phyloP scores from a whole-genome alignment of 768 basidiomycete species.

The Boletus reticulatus region DNA sequence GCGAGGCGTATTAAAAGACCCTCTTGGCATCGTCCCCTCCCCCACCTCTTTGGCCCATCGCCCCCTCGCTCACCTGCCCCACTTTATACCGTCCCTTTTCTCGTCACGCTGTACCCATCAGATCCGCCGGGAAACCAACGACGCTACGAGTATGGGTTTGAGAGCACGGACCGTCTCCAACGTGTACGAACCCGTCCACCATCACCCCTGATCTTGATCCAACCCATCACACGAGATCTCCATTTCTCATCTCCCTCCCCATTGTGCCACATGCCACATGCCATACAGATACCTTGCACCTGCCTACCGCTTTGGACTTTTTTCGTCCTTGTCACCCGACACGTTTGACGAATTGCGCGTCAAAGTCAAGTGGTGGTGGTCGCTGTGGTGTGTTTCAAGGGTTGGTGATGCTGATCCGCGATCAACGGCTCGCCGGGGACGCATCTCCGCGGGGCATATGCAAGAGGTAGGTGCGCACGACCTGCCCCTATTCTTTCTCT shows the following conservation, averaged over 20 bases:
- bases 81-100: background rate
- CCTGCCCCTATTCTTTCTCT: background rate
- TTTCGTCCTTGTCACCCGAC: conserved; percentile 24
- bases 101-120: background rate
- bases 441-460: conserved; percentile 10
- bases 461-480: conserved; percentile 1
- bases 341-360: conserved; percentile 19
- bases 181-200: conserved; percentile 6
- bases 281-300: conserved; percentile 7
- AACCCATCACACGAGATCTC: background rate
- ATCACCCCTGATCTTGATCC: background rate
- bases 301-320: conserved; percentile 20
- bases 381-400: conserved; percentile 19
- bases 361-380: conserved; percentile 26
- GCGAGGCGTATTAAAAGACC: conserved; percentile 11
- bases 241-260: background rate
- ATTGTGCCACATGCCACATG: background rate
- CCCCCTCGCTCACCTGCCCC: background rate
- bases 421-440: conserved; percentile 2
- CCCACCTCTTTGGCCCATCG: background rate
- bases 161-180: conserved; percentile 2
- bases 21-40: background rate
- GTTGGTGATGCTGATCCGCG: conserved; percentile 14
- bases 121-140: background rate
- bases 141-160: conserved; percentile 3